Evolutionary conservation across 208 protist genomes (phyloP).

Genomic region (Trichomonas vaginalis): DNA sequence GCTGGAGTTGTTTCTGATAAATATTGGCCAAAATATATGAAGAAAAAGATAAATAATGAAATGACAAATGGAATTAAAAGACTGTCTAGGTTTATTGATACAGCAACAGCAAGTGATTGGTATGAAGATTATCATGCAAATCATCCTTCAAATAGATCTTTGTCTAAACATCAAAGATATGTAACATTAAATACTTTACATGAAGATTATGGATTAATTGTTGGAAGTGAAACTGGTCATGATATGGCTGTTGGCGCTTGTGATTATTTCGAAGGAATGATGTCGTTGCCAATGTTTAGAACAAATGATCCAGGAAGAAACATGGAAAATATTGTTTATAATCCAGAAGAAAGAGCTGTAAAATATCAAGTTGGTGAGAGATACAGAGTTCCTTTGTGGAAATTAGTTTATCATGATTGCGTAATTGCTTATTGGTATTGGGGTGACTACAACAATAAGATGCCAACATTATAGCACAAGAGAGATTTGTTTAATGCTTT

Average conservation of each 20-base stretch:
- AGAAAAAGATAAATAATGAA: not conserved
- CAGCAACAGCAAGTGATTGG: not conserved
- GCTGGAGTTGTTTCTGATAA: not conserved
- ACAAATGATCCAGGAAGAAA: not conserved
- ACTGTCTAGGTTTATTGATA: not conserved
- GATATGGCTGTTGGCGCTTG: not conserved
- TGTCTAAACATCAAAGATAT: not conserved
- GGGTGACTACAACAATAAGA: not conserved
- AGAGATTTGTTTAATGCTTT: not conserved
- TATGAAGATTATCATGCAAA: not conserved
- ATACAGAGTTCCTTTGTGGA: not conserved
- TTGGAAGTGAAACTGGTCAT: not conserved
- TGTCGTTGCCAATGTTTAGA: not conserved
- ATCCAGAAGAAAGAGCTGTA: not conserved
- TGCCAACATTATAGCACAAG: not conserved
- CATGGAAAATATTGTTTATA: not conserved
- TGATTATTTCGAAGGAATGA: slow-evolving; percentile 15
- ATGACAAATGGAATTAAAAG: not conserved
- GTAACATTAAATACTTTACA: not conserved
- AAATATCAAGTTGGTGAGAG: not conserved
- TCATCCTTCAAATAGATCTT: not conserved
- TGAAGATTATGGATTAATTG: not conserved
- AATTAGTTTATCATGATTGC: slow-evolving; percentile 2
- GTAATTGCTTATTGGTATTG: slow-evolving; percentile 3
- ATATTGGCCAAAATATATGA: not conserved